Evolutionary conservation across 73 alveolate species (phyloP).

Genomic region (Paramecium primaurelia): DNA sequence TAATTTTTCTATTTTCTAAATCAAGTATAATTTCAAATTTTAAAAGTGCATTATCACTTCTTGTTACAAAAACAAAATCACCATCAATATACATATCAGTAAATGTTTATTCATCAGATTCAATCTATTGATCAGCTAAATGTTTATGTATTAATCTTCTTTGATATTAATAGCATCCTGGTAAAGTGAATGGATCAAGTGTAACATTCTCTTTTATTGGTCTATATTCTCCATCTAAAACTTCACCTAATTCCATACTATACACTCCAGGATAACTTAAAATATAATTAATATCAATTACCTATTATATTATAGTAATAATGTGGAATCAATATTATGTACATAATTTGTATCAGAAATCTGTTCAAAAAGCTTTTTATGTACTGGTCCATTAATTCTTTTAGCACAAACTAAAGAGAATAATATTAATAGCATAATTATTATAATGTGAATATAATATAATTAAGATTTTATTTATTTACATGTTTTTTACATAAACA

Average conservation of each 20-base stretch:
- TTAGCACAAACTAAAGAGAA: not conserved
- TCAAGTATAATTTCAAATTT: not conserved
- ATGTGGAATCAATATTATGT: not conserved
- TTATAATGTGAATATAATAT: not conserved
- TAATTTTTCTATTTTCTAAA: not conserved
- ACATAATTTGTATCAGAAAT: not conserved
- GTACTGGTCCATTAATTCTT: not conserved
- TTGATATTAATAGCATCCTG: not conserved
- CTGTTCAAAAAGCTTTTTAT: not conserved
- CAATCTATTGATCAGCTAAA: not conserved
- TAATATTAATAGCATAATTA: not conserved
- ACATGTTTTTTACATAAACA: not conserved
- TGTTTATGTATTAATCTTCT: not conserved
- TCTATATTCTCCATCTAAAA: not conserved
- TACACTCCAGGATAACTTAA: slow-evolving; percentile 12
- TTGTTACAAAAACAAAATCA: slow-evolving; percentile 1
- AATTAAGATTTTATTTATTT: no score
- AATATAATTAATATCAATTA: not conserved
- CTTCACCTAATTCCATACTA: not conserved
- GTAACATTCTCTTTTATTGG: not conserved
- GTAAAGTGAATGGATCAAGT: slow-evolving; percentile 5
- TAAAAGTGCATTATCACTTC: not conserved
- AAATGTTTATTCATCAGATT: not conserved
- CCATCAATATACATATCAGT: not conserved
- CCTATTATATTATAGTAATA: not conserved